Percentiles rank a stretch among this genome's conserved stretches.
Evolutionary conservation across 176 grass and related monocot genomes (phyloP).

Genomic region (Carex scoparia): DNA sequence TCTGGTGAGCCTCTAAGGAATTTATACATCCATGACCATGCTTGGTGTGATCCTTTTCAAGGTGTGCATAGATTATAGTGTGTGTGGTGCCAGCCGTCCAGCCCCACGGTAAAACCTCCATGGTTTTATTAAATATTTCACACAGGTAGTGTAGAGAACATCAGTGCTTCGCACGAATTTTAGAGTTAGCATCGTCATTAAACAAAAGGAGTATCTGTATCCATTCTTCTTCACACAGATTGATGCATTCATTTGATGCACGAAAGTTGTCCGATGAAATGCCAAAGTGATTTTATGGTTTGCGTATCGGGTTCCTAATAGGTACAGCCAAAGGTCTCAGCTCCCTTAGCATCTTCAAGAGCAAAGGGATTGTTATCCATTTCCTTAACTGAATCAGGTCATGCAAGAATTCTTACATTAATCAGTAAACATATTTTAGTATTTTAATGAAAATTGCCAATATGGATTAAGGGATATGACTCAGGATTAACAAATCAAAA

Average conservation of each 20-base stretch:
- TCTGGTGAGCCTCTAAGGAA: no score
- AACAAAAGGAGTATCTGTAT: no score
- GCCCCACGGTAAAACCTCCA: background rate
- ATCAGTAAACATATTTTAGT: background rate
- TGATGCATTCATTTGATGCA: background rate
- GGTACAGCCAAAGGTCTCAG: no score
- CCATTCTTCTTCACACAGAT: no score
- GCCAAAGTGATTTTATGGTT: background rate
- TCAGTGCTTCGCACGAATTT: no score
- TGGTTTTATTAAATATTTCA: background rate
- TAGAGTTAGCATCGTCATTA: no score
- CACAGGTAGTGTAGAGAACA: background rate
- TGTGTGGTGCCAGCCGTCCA: background rate
- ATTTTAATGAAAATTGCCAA: background rate
- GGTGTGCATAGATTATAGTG: background rate
- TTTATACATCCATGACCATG: background rate
- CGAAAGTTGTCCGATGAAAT: background rate
- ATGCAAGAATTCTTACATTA: background rate
- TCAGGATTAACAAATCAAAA: background rate
- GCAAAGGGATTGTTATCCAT: background rate
- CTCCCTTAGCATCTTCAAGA: background rate
- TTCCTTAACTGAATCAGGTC: background rate
- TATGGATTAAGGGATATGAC: background rate
- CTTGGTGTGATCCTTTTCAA: background rate
- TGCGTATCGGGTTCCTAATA: background rate